phyloP scores from a whole-genome alignment of 441 rosid species.

The Isatis lusitanica region DNA sequence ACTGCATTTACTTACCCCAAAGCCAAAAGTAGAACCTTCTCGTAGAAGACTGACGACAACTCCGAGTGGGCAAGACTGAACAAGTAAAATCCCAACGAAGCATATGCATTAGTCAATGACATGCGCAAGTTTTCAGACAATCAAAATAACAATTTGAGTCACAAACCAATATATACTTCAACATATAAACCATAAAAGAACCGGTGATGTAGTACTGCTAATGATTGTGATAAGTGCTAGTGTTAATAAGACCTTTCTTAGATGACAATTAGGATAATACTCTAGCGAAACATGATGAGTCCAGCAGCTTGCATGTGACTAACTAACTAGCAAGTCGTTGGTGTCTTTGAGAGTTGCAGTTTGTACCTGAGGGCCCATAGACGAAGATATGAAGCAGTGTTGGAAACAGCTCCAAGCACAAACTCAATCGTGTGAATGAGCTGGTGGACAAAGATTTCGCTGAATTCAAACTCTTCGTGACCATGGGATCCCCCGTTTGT shows the following conservation, averaged over 20 bases:
- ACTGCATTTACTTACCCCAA: slow-evolving; percentile 64
- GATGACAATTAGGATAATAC: not conserved
- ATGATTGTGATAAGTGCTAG: too few relatives aligned
- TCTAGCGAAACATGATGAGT: not conserved
- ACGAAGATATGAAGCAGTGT: slow-evolving; percentile 96
- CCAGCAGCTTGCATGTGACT: not conserved
- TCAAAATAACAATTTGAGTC: not conserved
- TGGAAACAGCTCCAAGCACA: slow-evolving; percentile 97
- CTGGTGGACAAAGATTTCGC: slow-evolving; percentile 92
- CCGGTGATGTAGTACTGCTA: too few relatives aligned
- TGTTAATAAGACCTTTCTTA: not conserved
- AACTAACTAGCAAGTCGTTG: not conserved
- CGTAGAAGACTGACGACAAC: slow-evolving; percentile 86
- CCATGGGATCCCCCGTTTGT: slow-evolving; percentile 51
- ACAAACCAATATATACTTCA: too few relatives aligned
- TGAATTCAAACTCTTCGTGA: slow-evolving; percentile 90
- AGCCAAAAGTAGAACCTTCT: slow-evolving; percentile 86
- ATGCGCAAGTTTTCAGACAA: not conserved
- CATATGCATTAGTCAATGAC: slow-evolving; percentile 1
- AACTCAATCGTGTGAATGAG: slow-evolving; percentile 94
- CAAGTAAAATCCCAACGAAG: not conserved
- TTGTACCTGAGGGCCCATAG: slow-evolving; percentile 93
- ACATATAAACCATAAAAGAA: too few relatives aligned
- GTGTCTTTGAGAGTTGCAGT: not conserved
- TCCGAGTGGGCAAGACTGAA: slow-evolving; percentile 89